These are phyloP conservation scores for Aspergillus unguis DNA, from an alignment of 2,329 filamentous ascomycete genomes.

Conservation along the genomic window DNA sequence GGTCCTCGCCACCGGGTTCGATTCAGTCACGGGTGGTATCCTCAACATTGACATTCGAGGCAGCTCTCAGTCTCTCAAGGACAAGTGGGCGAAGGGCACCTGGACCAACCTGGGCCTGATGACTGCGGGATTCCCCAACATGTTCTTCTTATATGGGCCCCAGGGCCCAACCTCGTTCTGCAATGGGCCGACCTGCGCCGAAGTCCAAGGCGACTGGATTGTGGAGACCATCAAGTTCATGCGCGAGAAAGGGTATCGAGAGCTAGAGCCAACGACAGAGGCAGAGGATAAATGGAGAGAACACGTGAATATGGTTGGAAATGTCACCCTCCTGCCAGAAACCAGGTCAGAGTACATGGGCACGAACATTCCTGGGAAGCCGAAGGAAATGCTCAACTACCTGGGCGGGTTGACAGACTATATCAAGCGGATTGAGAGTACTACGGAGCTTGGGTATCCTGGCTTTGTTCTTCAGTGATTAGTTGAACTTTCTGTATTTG, in stretches of 20 bases:
- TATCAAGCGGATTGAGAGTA: background rate
- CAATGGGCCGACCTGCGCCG: conserved; percentile 54
- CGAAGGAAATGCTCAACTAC: background rate
- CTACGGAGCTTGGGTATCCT: background rate
- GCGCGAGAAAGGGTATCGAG: conserved; percentile 45
- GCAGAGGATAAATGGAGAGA: conserved; percentile 52
- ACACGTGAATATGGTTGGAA: conserved; percentile 44
- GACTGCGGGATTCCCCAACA: conserved; percentile 45
- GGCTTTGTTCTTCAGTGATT: no score
- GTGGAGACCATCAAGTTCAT: conserved; percentile 52
- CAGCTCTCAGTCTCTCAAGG: background rate
- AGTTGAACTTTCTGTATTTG: no score
- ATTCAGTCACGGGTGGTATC: background rate
- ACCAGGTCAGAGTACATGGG: background rate
- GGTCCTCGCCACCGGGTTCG: background rate
- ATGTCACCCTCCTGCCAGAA: conserved; percentile 29
- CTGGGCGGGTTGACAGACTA: background rate
- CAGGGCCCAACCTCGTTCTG: conserved; percentile 56
- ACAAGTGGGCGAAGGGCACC: conserved; percentile 20
- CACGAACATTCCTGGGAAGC: background rate
- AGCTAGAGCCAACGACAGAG: conserved; percentile 50
- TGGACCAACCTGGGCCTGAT: conserved; percentile 43
- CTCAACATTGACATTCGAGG: background rate
- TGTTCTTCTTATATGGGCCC: conserved; percentile 54
- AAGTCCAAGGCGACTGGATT: conserved; percentile 57